Evolutionary conservation across 2,329 filamentous ascomycete genomes (phyloP).

Genomic region (Pestalotiopsis sp.): DNA sequence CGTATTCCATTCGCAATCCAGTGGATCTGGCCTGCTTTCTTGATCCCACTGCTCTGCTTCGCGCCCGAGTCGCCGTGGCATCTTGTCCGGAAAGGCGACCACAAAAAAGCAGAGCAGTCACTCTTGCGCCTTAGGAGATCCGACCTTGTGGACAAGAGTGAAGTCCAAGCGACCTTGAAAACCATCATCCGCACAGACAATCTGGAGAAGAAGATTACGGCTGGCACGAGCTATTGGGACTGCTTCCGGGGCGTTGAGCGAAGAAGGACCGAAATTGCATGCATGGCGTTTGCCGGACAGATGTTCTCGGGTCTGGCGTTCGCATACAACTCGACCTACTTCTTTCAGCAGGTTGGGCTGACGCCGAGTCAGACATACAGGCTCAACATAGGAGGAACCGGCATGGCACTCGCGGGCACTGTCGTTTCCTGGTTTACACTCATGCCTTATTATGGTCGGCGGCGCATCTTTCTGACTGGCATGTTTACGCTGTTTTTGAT

Average conservation of each 20-base stretch:
- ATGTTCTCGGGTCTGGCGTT: constrained; percentile 28
- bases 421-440: constrained; percentile 15
- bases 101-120: constrained; percentile 31
- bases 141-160: not conserved
- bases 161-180: constrained; percentile 28
- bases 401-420: constrained; percentile 13
- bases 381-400: constrained; percentile 14
- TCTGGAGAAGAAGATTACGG: constrained; percentile 30
- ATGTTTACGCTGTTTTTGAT: constrained; percentile 16
- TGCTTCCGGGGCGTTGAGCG: constrained; percentile 41
- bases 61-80: constrained; percentile 46
- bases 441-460: constrained; percentile 17
- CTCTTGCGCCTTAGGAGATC: constrained; percentile 30
- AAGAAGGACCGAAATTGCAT: constrained; percentile 34
- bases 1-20: constrained; percentile 41
- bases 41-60: constrained; percentile 34
- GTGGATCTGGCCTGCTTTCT: constrained; percentile 40
- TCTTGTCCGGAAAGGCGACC: constrained; percentile 35
- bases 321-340: constrained; percentile 27
- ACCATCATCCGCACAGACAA: constrained; percentile 39
- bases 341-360: constrained; percentile 32
- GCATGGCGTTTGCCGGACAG: constrained; percentile 25
- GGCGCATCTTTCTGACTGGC: constrained; percentile 17
- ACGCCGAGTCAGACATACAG: constrained; percentile 15
- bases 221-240: constrained; percentile 33